phyloP scores from a whole-genome alignment of 352 stramenopile genomes.

The Pythium pyrilobum region DNA sequence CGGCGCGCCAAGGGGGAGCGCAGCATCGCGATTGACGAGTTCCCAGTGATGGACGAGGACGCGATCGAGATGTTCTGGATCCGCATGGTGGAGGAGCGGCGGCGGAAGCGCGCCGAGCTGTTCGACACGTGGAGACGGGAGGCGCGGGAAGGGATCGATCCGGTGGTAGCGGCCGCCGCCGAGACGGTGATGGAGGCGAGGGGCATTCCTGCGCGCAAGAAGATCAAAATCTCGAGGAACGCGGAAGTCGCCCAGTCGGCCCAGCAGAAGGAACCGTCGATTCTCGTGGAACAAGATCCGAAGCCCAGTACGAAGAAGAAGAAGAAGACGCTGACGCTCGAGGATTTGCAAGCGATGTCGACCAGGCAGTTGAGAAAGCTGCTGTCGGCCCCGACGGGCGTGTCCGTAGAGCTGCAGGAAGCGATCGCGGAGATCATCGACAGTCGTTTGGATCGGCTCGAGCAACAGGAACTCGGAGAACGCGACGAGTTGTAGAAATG shows the following conservation, averaged over 20 bases:
- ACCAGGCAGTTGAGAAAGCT: constrained; percentile 50
- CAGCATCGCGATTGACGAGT: constrained; percentile 80
- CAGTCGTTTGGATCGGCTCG: constrained; percentile 34
- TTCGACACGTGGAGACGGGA: constrained; percentile 42
- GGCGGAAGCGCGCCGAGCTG: constrained; percentile 29
- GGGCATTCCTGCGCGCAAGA: constrained; percentile 1
- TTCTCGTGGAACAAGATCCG: not conserved
- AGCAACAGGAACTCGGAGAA: constrained; percentile 18
- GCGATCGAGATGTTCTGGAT: constrained; percentile 79
- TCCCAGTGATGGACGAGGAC: constrained; percentile 79
- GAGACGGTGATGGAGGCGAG: constrained; percentile 13
- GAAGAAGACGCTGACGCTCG: constrained; percentile 39
- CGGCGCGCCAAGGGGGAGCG: constrained; percentile 6
- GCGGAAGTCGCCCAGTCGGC: no score
- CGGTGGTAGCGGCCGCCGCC: constrained; percentile 4
- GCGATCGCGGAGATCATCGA: constrained; percentile 47
- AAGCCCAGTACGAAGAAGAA: constrained; percentile 5
- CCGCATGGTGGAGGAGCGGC: constrained; percentile 51
- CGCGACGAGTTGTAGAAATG: constrained; percentile 12
- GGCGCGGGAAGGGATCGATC: constrained; percentile 7
- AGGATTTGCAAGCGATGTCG: constrained; percentile 37
- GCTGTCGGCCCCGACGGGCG: constrained; percentile 17
- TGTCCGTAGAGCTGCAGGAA: constrained; percentile 29
- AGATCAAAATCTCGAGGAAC: not conserved
- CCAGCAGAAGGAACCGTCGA: not conserved